Base-by-base conservation (phyloP, 768 basidiomycete genomes). In the Trametes elegans region DNA sequence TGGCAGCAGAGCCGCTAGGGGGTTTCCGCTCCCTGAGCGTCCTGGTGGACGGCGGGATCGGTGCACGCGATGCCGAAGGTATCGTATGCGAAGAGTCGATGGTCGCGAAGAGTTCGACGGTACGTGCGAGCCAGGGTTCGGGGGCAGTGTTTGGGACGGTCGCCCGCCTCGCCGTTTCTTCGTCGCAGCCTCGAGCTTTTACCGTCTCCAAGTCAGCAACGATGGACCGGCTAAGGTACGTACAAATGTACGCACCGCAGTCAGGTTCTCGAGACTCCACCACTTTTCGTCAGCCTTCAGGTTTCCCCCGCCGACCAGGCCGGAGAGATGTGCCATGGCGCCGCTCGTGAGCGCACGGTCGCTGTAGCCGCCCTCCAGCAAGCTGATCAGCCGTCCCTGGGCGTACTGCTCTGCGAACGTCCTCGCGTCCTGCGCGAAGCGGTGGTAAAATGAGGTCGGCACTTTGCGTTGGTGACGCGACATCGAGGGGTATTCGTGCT, bases 291-390 rank as follows among this genome's bases (percentile, higher is more conserved):
- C 71, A 8, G 62, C 59, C 7, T 64, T 44, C 2, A 27, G 53
- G 10, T 40, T 35, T 2, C 55, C 57, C 10, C 27, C 66, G 40
- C 73, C 77, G 1, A 74, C 75, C 19, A 98, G 71, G 4, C 94
- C 95, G 7, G 74, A 73, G 2, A 96, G 68, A 66, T 93, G 89
- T 0, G 93, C 89, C 80, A 93, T 82, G 0, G 86, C 79, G 0
- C 89, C 96, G 58, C 89, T 93, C 6, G 76, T 83, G 50, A 98
- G 74, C 0, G 96, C 94, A 6, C 87, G 79, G 68, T 98, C 93
- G 62, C 90, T 91, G 65, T 98, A 98, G 1, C 95, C 96, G 1
- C 96, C 96, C 72, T 99, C 96, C 1, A 99, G 81, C 0, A 98
- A 90, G 62, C 91, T 93, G 34, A 98, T 77, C 5, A 96, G 62